Base-by-base conservation (phyloP, 352 stramenopile genomes). In the Lagenidium giganteum region DNA sequence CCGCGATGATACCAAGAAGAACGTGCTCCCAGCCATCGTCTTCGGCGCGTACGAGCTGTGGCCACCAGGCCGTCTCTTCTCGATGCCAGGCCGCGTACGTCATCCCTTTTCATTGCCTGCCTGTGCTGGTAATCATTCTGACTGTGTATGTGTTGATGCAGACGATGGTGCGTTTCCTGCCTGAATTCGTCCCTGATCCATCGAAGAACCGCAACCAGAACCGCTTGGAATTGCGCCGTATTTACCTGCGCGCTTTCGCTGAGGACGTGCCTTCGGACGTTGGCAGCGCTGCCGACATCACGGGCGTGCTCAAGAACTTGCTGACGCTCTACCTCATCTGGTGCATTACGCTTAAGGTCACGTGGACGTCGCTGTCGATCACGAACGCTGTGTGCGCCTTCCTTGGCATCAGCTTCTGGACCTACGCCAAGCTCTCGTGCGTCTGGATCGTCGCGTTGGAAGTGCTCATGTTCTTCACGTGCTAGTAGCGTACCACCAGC, bases 41-140 rank as follows among this genome's bases (percentile, higher is more conserved):
- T 88, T 83, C 50, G 81, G 81, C 50, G 81, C 81, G 13, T 93
- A 84, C 53, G 81, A 93, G 35, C 55, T 89, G 21, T 93, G 81
- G 81, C 66, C 81, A 13, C 78, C 78, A 37, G 76, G 75, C 30
- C 81, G 74, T 28, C 43, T 89, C 20, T 87, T 90, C 35, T 81
- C 64, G 35, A 64, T 83, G 35, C 74, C 80, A 12, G 80, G 80
- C 54, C 75, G 82, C 45, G 72, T 84, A 63, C 8, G 63, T 54
- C 14, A 24, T 18, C 17, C 21, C 38, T 9, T 18, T 3, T 22
- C 11, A n/a, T 21, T 42, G 5, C 6, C 4, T 38, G 8, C 16
- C 9, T 7, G n/a, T 17, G 18, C 7, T 12, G 8, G 8, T 38
- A 8, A 14, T 14, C 8, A 33, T 33, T 5, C 37, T 42, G 27